Evolutionary conservation across 768 basidiomycete genomes (phyloP).

Genomic region (Suillus discolor): DNA sequence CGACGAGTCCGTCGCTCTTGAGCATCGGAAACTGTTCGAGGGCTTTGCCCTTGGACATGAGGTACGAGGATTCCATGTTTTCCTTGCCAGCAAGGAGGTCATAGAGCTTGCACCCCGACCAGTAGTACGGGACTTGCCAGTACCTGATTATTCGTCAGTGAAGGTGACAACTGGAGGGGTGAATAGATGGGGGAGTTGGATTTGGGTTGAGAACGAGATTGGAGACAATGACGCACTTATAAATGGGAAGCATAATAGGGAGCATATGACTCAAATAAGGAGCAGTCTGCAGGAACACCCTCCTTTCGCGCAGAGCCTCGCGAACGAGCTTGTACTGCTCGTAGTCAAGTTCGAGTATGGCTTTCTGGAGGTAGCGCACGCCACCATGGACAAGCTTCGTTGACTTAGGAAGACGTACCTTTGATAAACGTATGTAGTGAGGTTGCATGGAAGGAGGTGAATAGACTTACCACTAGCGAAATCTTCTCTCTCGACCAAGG

Average conservation of each 20-base stretch:
- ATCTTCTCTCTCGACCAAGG: constrained; percentile 91
- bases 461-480: constrained; percentile 74
- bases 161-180: neutral
- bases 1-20: constrained; percentile 88
- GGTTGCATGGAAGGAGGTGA: neutral
- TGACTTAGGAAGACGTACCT: constrained; percentile 96
- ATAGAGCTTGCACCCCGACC: constrained; percentile 94
- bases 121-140: constrained; percentile 98
- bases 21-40: constrained; percentile 97
- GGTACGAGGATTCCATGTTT: constrained; percentile 94
- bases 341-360: constrained; percentile 92
- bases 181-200: neutral
- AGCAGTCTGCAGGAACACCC: constrained; percentile 93
- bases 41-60: constrained; percentile 94
- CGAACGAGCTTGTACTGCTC: constrained; percentile 95
- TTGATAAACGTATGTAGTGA: neutral
- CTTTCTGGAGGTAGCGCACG: constrained; percentile 97
- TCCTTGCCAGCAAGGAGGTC: constrained; percentile 93
- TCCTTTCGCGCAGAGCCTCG: constrained; percentile 93
- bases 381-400: constrained; percentile 99
- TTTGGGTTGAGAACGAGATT: neutral
- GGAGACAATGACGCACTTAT: constrained; percentile 60
- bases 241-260: constrained; percentile 96
- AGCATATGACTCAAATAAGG: constrained; percentile 92
- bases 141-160: constrained; percentile 49